phyloP scores from a whole-genome alignment of 2,329 filamentous ascomycete species.

The Stagonosporopsis tanaceti region DNA sequence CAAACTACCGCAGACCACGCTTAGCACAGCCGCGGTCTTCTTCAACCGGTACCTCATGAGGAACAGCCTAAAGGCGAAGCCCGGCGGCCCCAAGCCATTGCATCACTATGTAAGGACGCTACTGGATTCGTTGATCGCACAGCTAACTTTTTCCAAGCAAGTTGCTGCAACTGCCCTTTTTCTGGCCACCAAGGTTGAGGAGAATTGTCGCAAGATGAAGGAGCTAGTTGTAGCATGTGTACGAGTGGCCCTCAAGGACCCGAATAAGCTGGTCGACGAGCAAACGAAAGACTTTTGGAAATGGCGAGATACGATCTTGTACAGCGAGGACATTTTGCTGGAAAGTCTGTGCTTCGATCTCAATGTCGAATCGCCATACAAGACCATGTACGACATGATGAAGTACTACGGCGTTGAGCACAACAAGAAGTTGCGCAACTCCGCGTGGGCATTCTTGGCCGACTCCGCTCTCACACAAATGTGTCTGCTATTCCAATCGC shows the following conservation, averaged over 20 bases:
- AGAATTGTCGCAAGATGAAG: conserved; percentile 95
- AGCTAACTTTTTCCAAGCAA: conserved; percentile 57
- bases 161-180: conserved; percentile 92
- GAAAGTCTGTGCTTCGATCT: conserved; percentile 94
- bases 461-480: conserved; percentile 86
- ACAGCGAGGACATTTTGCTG: conserved; percentile 90
- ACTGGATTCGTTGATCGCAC: neutral
- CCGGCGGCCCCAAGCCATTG: conserved; percentile 68
- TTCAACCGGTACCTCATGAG: conserved; percentile 98
- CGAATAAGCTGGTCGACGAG: conserved; percentile 89
- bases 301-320: conserved; percentile 93
- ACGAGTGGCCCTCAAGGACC: conserved; percentile 93
- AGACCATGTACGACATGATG: conserved; percentile 81
- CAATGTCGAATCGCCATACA: conserved; percentile 87
- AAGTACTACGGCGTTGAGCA: conserved; percentile 76
- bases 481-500: conserved; percentile 79
- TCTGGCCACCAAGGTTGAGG: conserved; percentile 95
- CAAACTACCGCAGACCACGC: conserved; percentile 88
- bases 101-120: conserved; percentile 74
- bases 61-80: conserved; percentile 78
- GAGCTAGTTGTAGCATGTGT: conserved; percentile 94
- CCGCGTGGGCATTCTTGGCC: conserved; percentile 92
- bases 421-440: conserved; percentile 82
- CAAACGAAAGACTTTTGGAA: conserved; percentile 98
- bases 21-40: conserved; percentile 91